These are phyloP conservation scores for Angomonas desouzai DNA, from an alignment of 208 protist genomes.

Conservation along the genomic window DNA sequence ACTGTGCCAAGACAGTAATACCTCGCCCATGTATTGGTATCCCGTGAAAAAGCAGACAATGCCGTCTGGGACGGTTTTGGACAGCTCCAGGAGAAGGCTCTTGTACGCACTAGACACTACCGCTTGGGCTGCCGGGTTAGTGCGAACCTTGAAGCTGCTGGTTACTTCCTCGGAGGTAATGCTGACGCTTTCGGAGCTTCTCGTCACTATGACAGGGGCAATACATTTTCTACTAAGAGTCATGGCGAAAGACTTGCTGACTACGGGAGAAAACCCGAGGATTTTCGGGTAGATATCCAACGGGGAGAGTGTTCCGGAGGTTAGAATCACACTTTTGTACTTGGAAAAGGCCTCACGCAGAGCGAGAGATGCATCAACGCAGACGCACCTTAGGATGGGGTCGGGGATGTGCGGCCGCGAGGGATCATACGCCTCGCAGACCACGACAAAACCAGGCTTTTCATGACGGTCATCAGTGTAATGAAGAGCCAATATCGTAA, in stretches of 20 bases:
- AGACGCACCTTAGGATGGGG: conserved; percentile 89
- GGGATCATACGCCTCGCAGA: conserved; percentile 96
- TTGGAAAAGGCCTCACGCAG: conserved; percentile 94
- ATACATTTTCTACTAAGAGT: conserved; percentile 95
- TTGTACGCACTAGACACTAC: conserved; percentile 96
- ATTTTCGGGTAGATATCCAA: conserved; percentile 99
- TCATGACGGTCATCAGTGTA: conserved; percentile 88
- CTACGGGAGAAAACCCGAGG: conserved; percentile 94
- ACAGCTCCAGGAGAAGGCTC: conserved; percentile 93
- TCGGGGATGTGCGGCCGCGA: conserved; percentile 84
- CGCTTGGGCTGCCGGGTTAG: conserved; percentile 67
- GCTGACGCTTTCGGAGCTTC: conserved; percentile 84
- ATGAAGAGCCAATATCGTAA: conserved; percentile 93
- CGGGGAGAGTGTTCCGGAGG: conserved; percentile 96
- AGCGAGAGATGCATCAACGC: conserved; percentile 97
- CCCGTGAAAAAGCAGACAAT: conserved; percentile 98
- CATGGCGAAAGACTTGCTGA: conserved; percentile 94
- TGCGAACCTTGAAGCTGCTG: conserved; percentile 88
- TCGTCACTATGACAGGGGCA: conserved; percentile 91
- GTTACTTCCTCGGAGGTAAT: conserved; percentile 87
- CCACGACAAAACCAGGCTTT: conserved; percentile 88
- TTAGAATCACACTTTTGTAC: conserved; percentile 97
- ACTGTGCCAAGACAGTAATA: conserved; percentile 91
- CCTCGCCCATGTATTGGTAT: conserved; percentile 95
- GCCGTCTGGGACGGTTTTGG: conserved; percentile 96